Evolutionary conservation across 768 basidiomycete genomes (phyloP).

Genomic region (Trametes meyenii): DNA sequence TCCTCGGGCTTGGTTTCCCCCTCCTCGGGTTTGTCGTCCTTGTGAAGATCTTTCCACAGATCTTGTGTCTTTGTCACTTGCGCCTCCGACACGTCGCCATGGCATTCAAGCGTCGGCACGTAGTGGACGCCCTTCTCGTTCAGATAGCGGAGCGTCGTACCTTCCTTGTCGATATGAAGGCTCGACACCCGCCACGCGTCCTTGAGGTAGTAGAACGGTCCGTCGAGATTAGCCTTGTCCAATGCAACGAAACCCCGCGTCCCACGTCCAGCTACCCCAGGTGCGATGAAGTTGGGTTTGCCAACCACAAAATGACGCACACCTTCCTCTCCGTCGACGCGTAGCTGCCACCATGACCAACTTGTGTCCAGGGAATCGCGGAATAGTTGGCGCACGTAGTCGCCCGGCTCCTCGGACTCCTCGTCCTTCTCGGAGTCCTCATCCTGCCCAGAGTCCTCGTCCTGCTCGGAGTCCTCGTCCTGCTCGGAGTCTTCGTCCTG

Average conservation of each 20-base stretch:
- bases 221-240: slow-evolving; percentile 2
- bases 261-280: slow-evolving; percentile 9
- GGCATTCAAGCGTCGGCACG: slow-evolving; percentile 2
- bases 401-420: too few relatives aligned
- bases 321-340: background rate
- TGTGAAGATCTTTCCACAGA: background rate
- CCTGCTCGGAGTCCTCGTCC: too few relatives aligned
- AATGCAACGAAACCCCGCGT: slow-evolving; percentile 19
- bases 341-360: slow-evolving; percentile 2
- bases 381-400: background rate
- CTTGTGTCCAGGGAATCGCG: background rate
- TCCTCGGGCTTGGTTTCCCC: background rate
- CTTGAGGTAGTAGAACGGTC: slow-evolving; percentile 18
- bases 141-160: background rate
- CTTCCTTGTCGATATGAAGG: slow-evolving; percentile 1
- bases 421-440: too few relatives aligned
- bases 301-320: slow-evolving; percentile 8
- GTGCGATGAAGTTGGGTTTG: slow-evolving; percentile 1
- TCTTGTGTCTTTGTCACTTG: background rate
- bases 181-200: slow-evolving; percentile 17
- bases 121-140: background rate
- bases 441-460: too few relatives aligned
- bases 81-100: background rate
- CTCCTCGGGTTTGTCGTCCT: background rate
- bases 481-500: background rate